phyloP scores from a whole-genome alignment of 23 red algal genomes.

The Gracilaria vermiculophylla region DNA sequence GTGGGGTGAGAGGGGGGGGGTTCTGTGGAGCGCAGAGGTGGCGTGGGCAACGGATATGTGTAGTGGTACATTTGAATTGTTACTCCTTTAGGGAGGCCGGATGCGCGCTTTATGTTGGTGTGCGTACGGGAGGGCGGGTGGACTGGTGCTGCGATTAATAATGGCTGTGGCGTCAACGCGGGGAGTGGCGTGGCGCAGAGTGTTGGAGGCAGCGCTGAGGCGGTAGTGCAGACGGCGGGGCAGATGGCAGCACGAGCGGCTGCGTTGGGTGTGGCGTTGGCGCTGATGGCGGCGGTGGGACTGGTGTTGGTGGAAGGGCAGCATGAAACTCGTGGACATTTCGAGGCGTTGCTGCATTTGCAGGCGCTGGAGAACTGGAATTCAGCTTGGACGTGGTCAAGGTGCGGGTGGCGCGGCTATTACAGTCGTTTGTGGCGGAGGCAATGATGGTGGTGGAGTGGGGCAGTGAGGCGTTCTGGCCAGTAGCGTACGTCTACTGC shows the following conservation, averaged over 20 bases:
- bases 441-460: constrained; percentile 58
- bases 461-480: constrained; percentile 12
- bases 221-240: no score
- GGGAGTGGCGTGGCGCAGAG: neutral
- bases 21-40: neutral
- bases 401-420: constrained; percentile 2
- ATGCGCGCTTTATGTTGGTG: no score
- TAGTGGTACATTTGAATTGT: no score
- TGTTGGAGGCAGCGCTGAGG: no score
- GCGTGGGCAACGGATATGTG: no score
- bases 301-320: neutral
- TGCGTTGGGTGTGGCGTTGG: neutral
- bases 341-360: constrained; percentile 1
- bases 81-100: neutral
- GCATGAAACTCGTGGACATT: neutral
- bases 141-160: neutral
- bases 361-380: constrained; percentile 39
- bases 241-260: neutral
- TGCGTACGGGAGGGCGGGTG: neutral
- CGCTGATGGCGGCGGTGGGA: neutral
- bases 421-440: neutral
- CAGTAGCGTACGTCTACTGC: neutral
- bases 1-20: neutral
- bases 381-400: constrained; percentile 46
- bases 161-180: neutral